Evolutionary conservation across 2,329 filamentous ascomycete genomes (phyloP).

Genomic region (Dryadomyces quercus-mongolicae): DNA sequence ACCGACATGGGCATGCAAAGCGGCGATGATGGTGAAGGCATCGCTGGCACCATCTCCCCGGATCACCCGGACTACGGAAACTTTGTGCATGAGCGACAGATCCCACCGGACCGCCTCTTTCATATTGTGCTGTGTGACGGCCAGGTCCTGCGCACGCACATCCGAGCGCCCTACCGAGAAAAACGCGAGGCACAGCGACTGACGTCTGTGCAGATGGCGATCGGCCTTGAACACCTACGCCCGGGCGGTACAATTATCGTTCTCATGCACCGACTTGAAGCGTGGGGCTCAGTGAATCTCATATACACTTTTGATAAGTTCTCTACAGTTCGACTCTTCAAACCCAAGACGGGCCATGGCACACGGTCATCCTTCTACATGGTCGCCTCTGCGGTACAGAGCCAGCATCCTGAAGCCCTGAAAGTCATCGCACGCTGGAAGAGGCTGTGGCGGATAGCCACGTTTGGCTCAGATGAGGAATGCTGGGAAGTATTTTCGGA

Average conservation of each 20-base stretch:
- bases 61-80: constrained; percentile 18
- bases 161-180: constrained; percentile 20
- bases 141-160: constrained; percentile 29
- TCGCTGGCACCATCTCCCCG: constrained; percentile 15
- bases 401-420: constrained; percentile 18
- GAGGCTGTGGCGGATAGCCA: constrained; percentile 24
- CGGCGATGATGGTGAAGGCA: too few relatives aligned
- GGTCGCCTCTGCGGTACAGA: constrained; percentile 30
- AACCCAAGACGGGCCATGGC: constrained; percentile 26
- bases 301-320: constrained; percentile 30
- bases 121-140: constrained; percentile 36
- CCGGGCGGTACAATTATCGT: constrained; percentile 37
- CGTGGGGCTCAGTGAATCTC: constrained; percentile 22
- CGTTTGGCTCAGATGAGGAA: constrained; percentile 22
- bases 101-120: constrained; percentile 29
- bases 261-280: constrained; percentile 36
- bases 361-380: constrained; percentile 41
- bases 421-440: constrained; percentile 28
- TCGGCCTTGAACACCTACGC: constrained; percentile 32
- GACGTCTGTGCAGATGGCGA: constrained; percentile 24
- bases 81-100: constrained; percentile 13
- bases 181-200: constrained; percentile 24
- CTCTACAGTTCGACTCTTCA: constrained; percentile 28
- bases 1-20: constrained; percentile 27
- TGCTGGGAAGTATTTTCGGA: constrained; percentile 7